Percentiles rank a stretch among this genome's conserved stretches.
These are phyloP conservation scores for Phytophthora cactorum DNA, from an alignment of 352 stramenopile genomes.

Conservation along the genomic window DNA sequence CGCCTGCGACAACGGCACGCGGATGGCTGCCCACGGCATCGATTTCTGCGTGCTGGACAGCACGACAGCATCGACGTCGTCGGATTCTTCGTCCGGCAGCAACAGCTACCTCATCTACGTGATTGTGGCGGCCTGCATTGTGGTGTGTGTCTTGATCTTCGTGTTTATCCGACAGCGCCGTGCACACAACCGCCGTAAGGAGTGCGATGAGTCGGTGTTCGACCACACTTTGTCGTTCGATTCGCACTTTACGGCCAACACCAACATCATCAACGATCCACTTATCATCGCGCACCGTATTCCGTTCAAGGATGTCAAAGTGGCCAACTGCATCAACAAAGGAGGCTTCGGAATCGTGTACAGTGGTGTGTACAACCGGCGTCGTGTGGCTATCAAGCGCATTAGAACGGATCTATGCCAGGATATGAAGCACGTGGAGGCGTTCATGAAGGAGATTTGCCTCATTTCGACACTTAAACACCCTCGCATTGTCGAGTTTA, in stretches of 20 bases:
- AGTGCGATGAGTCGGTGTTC: slow-evolving; percentile 49
- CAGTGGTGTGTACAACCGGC: slow-evolving; percentile 63
- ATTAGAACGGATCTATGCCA: slow-evolving; percentile 55
- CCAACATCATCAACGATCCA: slow-evolving; percentile 64
- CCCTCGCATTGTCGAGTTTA: slow-evolving; percentile 69
- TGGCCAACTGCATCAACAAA: slow-evolving; percentile 68
- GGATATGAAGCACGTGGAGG: slow-evolving; percentile 63
- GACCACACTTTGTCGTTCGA: slow-evolving; percentile 69
- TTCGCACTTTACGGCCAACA: slow-evolving; percentile 57
- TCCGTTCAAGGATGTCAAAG: slow-evolving; percentile 63
- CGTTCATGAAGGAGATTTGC: slow-evolving; percentile 75
- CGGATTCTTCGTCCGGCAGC: slow-evolving; percentile 34
- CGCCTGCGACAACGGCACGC: slow-evolving; percentile 47
- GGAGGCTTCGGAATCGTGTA: slow-evolving; percentile 72
- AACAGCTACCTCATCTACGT: slow-evolving; percentile 55
- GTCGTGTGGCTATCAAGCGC: slow-evolving; percentile 71
- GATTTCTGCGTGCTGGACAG: slow-evolving; percentile 48
- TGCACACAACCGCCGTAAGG: slow-evolving; percentile 41
- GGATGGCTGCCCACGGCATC: slow-evolving; percentile 38
- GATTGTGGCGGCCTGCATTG: slow-evolving; percentile 44
- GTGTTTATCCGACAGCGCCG: slow-evolving; percentile 51
- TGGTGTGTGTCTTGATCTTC: slow-evolving; percentile 59
- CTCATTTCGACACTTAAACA: slow-evolving; percentile 66
- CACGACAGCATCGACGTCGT: slow-evolving; percentile 25
- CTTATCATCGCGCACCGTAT: slow-evolving; percentile 70